Evolutionary conservation across 176 grass and related monocot genomes (phyloP), one percentile per base, ranked within the genome.

Genomic region (Aegilops longissima): DNA sequence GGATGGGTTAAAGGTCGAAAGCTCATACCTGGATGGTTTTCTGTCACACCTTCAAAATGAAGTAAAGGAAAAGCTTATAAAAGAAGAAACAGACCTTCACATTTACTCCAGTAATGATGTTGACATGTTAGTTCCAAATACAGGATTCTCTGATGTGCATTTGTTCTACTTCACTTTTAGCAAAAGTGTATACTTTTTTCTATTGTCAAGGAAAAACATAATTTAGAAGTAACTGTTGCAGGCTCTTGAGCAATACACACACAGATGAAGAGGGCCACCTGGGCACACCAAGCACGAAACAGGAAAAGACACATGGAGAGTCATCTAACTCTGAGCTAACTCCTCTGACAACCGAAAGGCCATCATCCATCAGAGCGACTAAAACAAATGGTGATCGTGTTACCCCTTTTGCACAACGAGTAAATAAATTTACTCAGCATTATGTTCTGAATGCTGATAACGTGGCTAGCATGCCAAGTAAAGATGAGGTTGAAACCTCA

Each of bases 51-150:
- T 98, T 74, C 93, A 93, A 81, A 98, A 91, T 83, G 94, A 96
- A 82, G 74, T 89, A 51, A 98, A 94, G 76, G 92, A 98, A 23
- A 92, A 68, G 64, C 78, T 94, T 77, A 90, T 80, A 74, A 88
- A 96, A 91, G 93, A 98, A 80, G 93, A 94, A 91, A 34, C 92
- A 9, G 78, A 80, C 76, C 86, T 95, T 87, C 93, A 95, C 82
- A 66, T 95, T 86, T 98, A 98, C 86, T 98, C 96, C 39, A 98
- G 88, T 82, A 91, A 94, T 36, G 85, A 95, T 87, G 84, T 96
- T 44, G 93, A 98, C 25, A 91, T 93, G 96, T 98, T 83, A 95
- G 96, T 92, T 77, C 78, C 75, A 88, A 52, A 66, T 86, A 12
- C 51, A 38, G 80, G n/a, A 25, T 91, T 84, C 52, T 47, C 65